phyloP scores from a whole-genome alignment of 129 eudicot genomes.

The Artemisia annua region DNA sequence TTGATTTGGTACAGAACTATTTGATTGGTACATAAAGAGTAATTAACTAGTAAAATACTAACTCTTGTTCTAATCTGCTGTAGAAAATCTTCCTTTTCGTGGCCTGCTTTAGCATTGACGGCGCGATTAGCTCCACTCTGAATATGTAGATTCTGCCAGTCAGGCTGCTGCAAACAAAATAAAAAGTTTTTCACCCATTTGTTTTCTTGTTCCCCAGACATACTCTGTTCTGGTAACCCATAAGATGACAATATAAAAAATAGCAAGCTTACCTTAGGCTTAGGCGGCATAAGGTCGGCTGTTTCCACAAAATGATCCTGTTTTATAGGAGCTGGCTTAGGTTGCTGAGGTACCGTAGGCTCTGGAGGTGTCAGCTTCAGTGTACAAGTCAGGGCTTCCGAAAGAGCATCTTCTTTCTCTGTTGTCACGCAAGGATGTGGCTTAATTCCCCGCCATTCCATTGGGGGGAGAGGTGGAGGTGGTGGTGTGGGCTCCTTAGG shows the following conservation, averaged over 20 bases:
- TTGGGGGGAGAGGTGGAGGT: slow-evolving; percentile 87
- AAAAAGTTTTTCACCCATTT: slow-evolving; percentile 12
- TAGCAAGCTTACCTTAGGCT: slow-evolving; percentile 38
- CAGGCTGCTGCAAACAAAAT: slow-evolving; percentile 41
- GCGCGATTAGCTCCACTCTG: slow-evolving; percentile 33
- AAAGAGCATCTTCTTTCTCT: slow-evolving; percentile 34
- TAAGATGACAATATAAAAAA: not conserved
- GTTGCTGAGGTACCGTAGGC: slow-evolving; percentile 47
- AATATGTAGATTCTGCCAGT: slow-evolving; percentile 38
- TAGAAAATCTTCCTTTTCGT: slow-evolving; percentile 74
- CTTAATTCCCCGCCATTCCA: slow-evolving; percentile 69
- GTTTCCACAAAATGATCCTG: slow-evolving; percentile 37
- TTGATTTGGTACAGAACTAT: too few species aligned
- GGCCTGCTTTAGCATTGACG: slow-evolving; percentile 31
- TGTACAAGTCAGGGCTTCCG: slow-evolving; percentile 42
- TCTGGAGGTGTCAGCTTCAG: slow-evolving; percentile 39
- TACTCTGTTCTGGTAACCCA: not conserved
- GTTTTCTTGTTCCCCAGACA: not conserved
- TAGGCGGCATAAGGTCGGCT: slow-evolving; percentile 23
- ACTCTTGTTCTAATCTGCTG: slow-evolving; percentile 95
- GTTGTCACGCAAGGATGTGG: slow-evolving; percentile 40
- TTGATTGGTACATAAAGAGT: not conserved
- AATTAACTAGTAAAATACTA: slow-evolving; percentile 4
- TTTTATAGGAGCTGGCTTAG: slow-evolving; percentile 51
- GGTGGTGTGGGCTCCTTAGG: slow-evolving; percentile 42